Conservation (phyloP, 108 stramenopile species). For the Conticribra guillardii region DNA sequence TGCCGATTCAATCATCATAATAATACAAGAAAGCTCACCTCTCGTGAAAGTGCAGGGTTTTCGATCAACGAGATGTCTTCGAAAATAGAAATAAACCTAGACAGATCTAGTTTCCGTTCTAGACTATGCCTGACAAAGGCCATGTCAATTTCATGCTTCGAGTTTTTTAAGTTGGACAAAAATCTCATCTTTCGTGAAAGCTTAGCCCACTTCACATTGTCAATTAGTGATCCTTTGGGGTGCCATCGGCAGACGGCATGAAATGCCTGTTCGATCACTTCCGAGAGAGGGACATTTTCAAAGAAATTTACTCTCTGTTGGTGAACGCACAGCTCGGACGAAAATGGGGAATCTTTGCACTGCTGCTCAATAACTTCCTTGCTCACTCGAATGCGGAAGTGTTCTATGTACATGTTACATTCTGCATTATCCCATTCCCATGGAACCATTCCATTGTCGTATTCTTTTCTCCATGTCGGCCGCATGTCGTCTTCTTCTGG, state of each 20-base stretch:
- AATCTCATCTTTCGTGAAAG: constrained; percentile 59
- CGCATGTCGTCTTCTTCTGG: constrained; percentile 39
- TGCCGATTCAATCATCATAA: no score
- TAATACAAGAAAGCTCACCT: constrained; percentile 18
- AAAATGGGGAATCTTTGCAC: constrained; percentile 37
- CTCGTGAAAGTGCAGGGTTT: constrained; percentile 30
- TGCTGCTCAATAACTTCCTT: constrained; percentile 28
- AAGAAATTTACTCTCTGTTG: constrained; percentile 55
- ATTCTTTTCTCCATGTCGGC: constrained; percentile 44
- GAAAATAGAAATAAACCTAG: constrained; percentile 36
- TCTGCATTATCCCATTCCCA: constrained; percentile 34
- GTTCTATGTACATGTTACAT: not conserved
- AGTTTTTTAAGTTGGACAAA: constrained; percentile 44
- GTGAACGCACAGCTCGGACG: constrained; percentile 26
- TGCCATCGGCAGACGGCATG: constrained; percentile 54
- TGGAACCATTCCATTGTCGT: constrained; percentile 46
- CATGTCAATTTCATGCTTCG: constrained; percentile 57
- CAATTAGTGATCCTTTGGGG: constrained; percentile 42
- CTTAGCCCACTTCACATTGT: constrained; percentile 64
- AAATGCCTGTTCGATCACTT: constrained; percentile 49
- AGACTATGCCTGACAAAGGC: constrained; percentile 39
- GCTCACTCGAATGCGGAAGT: constrained; percentile 46
- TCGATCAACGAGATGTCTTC: constrained; percentile 50
- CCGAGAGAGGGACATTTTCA: constrained; percentile 37
- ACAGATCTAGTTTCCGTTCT: constrained; percentile 45